A percentile compares a stretch with the other conserved stretches of the same genome.
Conservation (phyloP, 352 stramenopile species). For the Halophytophthora polymorphica region DNA sequence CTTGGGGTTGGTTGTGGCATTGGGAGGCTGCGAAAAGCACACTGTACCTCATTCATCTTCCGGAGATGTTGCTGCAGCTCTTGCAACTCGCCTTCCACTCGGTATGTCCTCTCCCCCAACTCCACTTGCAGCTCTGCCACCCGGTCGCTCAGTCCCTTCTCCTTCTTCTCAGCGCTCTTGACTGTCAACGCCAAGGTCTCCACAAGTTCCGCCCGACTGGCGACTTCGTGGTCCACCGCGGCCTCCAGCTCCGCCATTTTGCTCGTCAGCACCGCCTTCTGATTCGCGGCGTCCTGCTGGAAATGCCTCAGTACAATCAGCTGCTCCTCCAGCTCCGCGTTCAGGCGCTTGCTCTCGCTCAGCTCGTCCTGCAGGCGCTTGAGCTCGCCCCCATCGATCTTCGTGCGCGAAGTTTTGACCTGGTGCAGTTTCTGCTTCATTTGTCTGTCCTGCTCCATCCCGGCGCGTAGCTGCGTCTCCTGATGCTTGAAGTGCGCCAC, state of each 20-base stretch:
- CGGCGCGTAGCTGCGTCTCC: conserved; percentile 52
- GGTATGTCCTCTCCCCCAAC: conserved; percentile 62
- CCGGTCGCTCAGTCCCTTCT: conserved; percentile 37
- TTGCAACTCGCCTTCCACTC: conserved; percentile 54
- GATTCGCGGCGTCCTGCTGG: conserved; percentile 24
- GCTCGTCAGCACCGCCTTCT: conserved; percentile 33
- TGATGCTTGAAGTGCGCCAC: conserved; percentile 66
- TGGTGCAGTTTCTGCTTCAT: conserved; percentile 71
- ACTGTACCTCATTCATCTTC: conserved; percentile 64
- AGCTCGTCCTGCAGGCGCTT: conserved; percentile 55
- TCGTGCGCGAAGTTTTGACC: conserved; percentile 46
- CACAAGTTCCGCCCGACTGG: conserved; percentile 66
- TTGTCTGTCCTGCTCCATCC: conserved; percentile 58
- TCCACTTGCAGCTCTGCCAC: conserved; percentile 49
- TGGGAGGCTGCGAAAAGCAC: not conserved
- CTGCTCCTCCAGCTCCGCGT: conserved; percentile 40
- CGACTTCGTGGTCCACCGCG: conserved; percentile 52
- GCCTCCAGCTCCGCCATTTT: conserved; percentile 58
- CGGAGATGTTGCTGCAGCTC: conserved; percentile 48
- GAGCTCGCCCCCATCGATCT: conserved; percentile 62
- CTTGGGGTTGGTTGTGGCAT: not conserved
- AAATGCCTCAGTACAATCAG: conserved; percentile 50
- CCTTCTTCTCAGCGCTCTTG: conserved; percentile 47
- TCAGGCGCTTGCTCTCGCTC: conserved; percentile 23
- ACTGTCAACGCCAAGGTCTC: conserved; percentile 70